Evolutionary conservation across 106 monocot species (phyloP).

Genomic region (Platanthera zijinensis): DNA sequence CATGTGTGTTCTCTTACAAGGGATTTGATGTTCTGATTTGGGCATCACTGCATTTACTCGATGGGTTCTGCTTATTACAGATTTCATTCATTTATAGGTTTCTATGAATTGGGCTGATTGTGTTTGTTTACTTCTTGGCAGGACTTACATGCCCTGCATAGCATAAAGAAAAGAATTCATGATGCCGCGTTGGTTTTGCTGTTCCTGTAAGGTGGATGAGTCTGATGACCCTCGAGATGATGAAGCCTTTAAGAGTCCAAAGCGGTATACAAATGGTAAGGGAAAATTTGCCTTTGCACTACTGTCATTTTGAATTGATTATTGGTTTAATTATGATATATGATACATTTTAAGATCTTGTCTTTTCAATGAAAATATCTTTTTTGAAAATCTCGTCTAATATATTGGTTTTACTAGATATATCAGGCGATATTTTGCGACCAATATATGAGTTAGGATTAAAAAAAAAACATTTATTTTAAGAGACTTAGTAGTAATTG

Average conservation of each 20-base stretch:
- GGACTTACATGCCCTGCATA: conserved; percentile 3
- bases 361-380: not conserved
- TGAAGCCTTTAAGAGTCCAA: conserved; percentile 28
- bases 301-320: not conserved
- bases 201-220: conserved; percentile 26
- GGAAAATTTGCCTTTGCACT: conserved; percentile 14
- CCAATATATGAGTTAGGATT: too few species aligned
- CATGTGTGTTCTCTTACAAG: not conserved
- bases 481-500: too few species aligned
- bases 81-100: not conserved
- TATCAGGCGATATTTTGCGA: too few species aligned
- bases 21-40: not conserved
- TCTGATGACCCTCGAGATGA: conserved; percentile 24
- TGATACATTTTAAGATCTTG: not conserved
- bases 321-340: not conserved
- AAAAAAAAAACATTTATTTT: too few species aligned
- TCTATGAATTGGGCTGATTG: not conserved
- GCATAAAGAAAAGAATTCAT: conserved; percentile 9
- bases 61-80: not conserved
- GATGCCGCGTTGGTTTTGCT: conserved; percentile 45
- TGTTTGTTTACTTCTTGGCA: not conserved
- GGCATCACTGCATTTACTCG: not conserved
- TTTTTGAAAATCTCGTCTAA: too few species aligned
- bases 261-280: conserved; percentile 33
- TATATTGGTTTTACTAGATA: too few species aligned